Evolutionary conservation across 108 stramenopile genomes (phyloP).

Genomic region (Nitzschia sp.): DNA sequence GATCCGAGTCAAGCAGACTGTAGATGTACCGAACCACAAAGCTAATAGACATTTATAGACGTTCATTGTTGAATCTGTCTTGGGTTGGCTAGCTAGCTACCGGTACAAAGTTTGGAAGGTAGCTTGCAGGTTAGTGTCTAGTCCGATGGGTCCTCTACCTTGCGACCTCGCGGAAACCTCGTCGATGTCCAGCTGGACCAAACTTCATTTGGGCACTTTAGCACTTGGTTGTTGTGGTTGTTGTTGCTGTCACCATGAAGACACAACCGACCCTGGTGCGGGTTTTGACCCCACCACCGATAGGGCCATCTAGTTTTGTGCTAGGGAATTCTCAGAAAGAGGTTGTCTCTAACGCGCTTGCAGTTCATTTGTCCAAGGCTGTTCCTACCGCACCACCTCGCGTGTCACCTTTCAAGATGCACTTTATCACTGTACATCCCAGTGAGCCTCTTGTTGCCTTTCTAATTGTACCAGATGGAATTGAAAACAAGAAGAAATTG

Average conservation of each 20-base stretch:
- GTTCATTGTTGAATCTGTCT: too few species aligned
- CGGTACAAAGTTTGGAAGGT: too few species aligned
- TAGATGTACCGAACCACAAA: neutral
- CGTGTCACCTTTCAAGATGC: slow-evolving; percentile 1
- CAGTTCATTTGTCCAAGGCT: slow-evolving; percentile 15
- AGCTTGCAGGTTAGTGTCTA: too few species aligned
- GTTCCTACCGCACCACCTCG: slow-evolving; percentile 12
- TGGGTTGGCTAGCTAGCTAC: too few species aligned
- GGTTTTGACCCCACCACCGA: slow-evolving; percentile 27
- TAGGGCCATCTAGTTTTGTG: slow-evolving; percentile 7
- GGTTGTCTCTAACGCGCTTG: slow-evolving; percentile 6
- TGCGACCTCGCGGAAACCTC: too few species aligned
- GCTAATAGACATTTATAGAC: too few species aligned
- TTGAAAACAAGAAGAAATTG: neutral
- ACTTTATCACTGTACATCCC: slow-evolving; percentile 31
- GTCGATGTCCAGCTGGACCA: too few species aligned
- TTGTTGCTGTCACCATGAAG: slow-evolving; percentile 17
- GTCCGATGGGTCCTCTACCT: too few species aligned
- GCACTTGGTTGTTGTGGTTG: too few species aligned
- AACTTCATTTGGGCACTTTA: too few species aligned
- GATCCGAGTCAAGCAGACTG: neutral
- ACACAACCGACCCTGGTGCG: slow-evolving; percentile 28
- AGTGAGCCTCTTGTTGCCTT: slow-evolving; percentile 30
- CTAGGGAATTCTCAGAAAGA: neutral
- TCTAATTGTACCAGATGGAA: slow-evolving; percentile 20